Conservation (phyloP, 129 eudicot species). For the Centaurea solstitialis region DNA sequence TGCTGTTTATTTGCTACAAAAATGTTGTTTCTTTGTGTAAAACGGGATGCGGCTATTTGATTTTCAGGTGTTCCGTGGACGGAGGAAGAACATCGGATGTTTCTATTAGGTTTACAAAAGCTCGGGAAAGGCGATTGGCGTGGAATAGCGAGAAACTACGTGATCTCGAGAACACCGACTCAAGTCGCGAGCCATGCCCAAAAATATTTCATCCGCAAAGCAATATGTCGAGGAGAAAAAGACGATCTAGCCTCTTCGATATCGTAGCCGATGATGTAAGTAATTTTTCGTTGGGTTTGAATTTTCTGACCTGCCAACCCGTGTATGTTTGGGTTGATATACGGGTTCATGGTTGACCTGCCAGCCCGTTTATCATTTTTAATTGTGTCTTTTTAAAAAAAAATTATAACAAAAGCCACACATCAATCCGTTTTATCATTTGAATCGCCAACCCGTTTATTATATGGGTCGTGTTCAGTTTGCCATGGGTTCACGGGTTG, state of each 20-base stretch:
- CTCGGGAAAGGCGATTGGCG: constrained; percentile 99
- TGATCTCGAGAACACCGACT: constrained; percentile 91
- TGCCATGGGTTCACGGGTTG: no score
- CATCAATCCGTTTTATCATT: no score
- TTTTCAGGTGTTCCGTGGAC: constrained; percentile 93
- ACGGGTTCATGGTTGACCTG: no score
- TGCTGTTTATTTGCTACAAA: background rate
- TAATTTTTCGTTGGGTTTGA: background rate
- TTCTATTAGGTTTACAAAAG: constrained; percentile 85
- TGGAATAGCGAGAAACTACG: constrained; percentile 85
- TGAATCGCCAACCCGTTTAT: no score
- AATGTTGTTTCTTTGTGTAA: background rate
- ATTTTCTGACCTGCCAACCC: no score
- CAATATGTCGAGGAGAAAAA: constrained; percentile 81
- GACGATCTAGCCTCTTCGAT: constrained; percentile 94
- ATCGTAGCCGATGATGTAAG: constrained; percentile 85
- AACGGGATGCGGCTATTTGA: constrained; percentile 1
- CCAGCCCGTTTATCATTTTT: no score
- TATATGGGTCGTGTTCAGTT: no score
- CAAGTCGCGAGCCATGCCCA: constrained; percentile 98
- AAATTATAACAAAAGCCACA: no score
- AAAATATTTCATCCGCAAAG: constrained; percentile 86
- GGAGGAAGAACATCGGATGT: constrained; percentile 94
- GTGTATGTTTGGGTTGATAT: no score
- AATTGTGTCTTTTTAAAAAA: no score